These are phyloP conservation scores for Amylostereum chailletii DNA, from an alignment of 1,284 basidiomycete genomes.

Conservation along the genomic window DNA sequence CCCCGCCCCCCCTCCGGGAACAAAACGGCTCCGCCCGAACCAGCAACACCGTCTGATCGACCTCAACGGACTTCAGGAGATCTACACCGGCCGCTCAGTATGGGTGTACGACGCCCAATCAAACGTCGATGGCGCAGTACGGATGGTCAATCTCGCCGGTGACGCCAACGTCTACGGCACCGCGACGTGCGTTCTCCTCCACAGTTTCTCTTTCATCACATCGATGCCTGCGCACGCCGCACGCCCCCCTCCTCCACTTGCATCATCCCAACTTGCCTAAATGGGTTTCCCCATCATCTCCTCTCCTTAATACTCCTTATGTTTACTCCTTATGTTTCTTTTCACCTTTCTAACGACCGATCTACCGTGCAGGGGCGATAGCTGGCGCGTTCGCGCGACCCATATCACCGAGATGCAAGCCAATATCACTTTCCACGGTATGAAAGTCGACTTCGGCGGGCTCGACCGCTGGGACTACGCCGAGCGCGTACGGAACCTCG, in stretches of 20 bases:
- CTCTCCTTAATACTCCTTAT: too few species aligned
- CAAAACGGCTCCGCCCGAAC: conserved; percentile 34
- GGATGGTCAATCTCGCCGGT: conserved; percentile 47
- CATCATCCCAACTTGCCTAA: too few species aligned
- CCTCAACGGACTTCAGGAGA: conserved; percentile 57
- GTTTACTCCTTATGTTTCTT: neutral
- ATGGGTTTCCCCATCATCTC: too few species aligned
- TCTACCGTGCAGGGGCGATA: conserved; percentile 51
- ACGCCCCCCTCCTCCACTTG: neutral
- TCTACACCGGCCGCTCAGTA: conserved; percentile 57
- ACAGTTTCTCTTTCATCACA: neutral
- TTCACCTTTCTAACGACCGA: neutral
- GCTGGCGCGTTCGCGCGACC: conserved; percentile 63
- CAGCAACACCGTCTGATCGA: conserved; percentile 47
- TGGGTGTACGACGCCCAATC: conserved; percentile 70
- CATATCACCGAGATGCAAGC: conserved; percentile 69
- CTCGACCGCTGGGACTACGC: conserved; percentile 61
- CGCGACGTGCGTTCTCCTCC: conserved; percentile 48
- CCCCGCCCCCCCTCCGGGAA: conserved; percentile 34
- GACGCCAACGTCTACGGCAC: conserved; percentile 51
- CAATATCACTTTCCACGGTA: conserved; percentile 48
- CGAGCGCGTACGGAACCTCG: conserved; percentile 54
- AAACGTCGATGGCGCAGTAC: conserved; percentile 53
- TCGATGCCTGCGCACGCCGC: conserved; percentile 1
- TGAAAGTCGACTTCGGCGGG: conserved; percentile 70